phyloP scores from a whole-genome alignment of 202 grass and related monocot genomes.

The Schoenoplectus tabernaemontani region DNA sequence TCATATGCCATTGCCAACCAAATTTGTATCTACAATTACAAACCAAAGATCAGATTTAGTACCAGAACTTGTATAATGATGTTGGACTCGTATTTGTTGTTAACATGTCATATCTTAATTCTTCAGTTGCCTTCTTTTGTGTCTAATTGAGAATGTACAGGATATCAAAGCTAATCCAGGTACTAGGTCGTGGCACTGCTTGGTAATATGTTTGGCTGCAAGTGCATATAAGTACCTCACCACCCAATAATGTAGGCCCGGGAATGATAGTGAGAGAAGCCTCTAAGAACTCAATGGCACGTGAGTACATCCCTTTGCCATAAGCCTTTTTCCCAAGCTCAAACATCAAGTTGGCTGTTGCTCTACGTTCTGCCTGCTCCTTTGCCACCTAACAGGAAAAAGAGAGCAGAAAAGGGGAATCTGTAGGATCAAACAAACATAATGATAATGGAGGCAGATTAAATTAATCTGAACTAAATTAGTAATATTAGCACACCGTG shows the following conservation, averaged over 20 bases:
- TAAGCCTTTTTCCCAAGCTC: conserved; percentile 89
- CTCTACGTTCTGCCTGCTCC: conserved; percentile 70
- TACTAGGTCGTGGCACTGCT: not conserved
- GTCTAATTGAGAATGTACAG: not conserved
- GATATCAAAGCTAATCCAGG: not conserved
- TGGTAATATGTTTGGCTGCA: not conserved
- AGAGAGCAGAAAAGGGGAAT: not conserved
- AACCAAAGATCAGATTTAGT: not conserved
- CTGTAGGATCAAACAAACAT: not conserved
- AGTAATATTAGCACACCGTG: no score
- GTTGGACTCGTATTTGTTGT: not conserved
- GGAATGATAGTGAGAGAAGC: conserved; percentile 76
- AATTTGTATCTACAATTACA: conserved; percentile 83
- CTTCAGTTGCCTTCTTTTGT: not conserved
- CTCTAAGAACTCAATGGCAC: conserved; percentile 84
- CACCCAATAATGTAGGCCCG: conserved; percentile 63
- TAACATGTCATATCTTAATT: not conserved
- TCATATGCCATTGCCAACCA: conserved; percentile 99
- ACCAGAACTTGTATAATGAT: not conserved
- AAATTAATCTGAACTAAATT: not conserved
- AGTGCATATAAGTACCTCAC: conserved; percentile 49
- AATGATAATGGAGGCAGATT: not conserved
- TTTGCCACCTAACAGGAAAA: conserved; percentile 81
- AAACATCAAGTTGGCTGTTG: conserved; percentile 74
- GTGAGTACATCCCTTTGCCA: conserved; percentile 68